These are phyloP conservation scores for Penicilliopsis zonata DNA, from an alignment of 495 filamentous ascomycete genomes.

Conservation along the genomic window DNA sequence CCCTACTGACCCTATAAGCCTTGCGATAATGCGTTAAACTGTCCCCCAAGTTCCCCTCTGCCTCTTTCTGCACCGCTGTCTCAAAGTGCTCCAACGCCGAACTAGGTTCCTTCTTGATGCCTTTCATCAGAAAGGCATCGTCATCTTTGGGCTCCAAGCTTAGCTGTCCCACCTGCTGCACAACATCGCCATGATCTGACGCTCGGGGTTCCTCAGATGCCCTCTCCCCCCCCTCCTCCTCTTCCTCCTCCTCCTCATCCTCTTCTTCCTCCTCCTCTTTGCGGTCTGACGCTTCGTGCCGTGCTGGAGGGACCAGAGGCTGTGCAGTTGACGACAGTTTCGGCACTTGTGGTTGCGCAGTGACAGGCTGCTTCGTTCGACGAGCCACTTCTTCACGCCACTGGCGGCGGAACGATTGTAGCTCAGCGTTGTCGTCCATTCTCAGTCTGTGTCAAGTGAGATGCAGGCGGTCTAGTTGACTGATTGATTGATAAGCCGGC, in stretches of 20 bases:
- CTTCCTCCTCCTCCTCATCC: too few species aligned
- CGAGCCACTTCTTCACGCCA: slow-evolving; percentile 73
- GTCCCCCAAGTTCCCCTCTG: slow-evolving; percentile 73
- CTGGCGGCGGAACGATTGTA: slow-evolving; percentile 68
- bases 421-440: slow-evolving; percentile 58
- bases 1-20: slow-evolving; percentile 58
- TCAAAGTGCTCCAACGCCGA: slow-evolving; percentile 92
- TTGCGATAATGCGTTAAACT: slow-evolving; percentile 82
- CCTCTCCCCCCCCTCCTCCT: too few species aligned
- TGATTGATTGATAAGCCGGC: slow-evolving; percentile 24
- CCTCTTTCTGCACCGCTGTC: slow-evolving; percentile 78
- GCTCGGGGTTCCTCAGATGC: slow-evolving; percentile 26
- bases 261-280: slow-evolving; percentile 31
- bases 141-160: slow-evolving; percentile 17
- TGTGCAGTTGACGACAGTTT: slow-evolving; percentile 12
- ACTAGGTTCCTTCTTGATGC: slow-evolving; percentile 38
- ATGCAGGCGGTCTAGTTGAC: slow-evolving; percentile 2
- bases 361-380: slow-evolving; percentile 23
- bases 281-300: slow-evolving; percentile 19
- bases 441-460: background rate
- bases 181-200: slow-evolving; percentile 27
- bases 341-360: slow-evolving; percentile 10
- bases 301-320: slow-evolving; percentile 19
- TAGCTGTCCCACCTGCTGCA: slow-evolving; percentile 25
- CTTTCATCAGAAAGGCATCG: slow-evolving; percentile 16